These are phyloP conservation scores for Suhomyces kunorum DNA, from an alignment of 1,139 yeast genomes.

Conservation along the genomic window DNA sequence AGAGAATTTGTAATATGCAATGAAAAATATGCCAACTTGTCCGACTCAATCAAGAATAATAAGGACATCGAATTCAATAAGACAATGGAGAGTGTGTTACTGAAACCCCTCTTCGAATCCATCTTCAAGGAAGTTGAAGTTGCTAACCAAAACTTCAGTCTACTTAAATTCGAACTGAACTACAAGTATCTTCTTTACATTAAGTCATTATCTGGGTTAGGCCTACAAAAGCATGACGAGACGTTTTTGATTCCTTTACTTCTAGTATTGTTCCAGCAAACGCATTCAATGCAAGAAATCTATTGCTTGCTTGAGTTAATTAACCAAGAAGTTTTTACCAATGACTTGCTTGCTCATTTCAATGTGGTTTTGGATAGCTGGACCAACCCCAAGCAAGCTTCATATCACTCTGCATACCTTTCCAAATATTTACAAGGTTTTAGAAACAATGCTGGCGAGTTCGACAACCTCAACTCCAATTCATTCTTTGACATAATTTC, in stretches of 20 bases:
- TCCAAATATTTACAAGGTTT: constrained; percentile 28
- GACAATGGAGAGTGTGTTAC: constrained; percentile 26
- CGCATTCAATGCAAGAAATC: constrained; percentile 28
- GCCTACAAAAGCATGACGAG: constrained; percentile 44
- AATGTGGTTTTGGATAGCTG: constrained; percentile 33
- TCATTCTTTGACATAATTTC: constrained; percentile 37
- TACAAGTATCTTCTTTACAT: constrained; percentile 38
- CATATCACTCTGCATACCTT: constrained; percentile 17
- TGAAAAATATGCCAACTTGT: constrained; percentile 25
- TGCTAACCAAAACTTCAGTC: constrained; percentile 16
- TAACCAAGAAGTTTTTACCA: constrained; percentile 35
- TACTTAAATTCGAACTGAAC: constrained; percentile 25
- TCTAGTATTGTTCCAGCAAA: constrained; percentile 31
- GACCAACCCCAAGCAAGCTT: constrained; percentile 23
- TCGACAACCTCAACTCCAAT: constrained; percentile 33
- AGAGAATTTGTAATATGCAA: constrained; percentile 25
- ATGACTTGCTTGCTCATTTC: constrained; percentile 28
- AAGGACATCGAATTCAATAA: constrained; percentile 39
- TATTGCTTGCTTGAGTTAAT: constrained; percentile 37
- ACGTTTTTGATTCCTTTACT: constrained; percentile 42
- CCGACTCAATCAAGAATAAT: constrained; percentile 31
- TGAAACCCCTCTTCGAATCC: constrained; percentile 36
- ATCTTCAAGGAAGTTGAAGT: constrained; percentile 21
- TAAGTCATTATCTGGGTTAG: constrained; percentile 40
- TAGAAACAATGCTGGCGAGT: constrained; percentile 30